Base-by-base conservation (phyloP, 2,329 filamentous ascomycete genomes). In the Bipolaris cookei region DNA sequence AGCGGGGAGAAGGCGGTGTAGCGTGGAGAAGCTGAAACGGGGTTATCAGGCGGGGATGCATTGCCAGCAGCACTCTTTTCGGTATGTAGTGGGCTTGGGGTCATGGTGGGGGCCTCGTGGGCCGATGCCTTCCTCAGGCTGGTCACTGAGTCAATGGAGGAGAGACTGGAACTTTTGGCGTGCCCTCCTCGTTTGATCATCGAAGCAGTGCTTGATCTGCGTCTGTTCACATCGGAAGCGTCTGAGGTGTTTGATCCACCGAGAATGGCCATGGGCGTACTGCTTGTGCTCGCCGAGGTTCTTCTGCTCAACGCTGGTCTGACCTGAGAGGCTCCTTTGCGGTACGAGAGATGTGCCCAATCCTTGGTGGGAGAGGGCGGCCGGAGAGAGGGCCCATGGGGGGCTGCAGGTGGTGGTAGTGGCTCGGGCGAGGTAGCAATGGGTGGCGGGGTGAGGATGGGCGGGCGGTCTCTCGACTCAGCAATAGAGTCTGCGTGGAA, bases 401-500 rank as follows among this genome's bases (percentile, higher is more conserved):
- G 37, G 16, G 57, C 18, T 23, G 39, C 59, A 14, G 50, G 37
- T 51, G 61, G 63, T 51, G 55, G 65, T 30, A 60, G 61, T 54
- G 59, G 58, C 32, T 75, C 74, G 39, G 70, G 67, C 7, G 68
- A 66, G 35, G 67, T 50, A 16, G 70, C 63, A 23, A 67, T 51
- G 7, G 68, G 58, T 14, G 72, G 69, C 39, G 73, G 74, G 10
- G 69, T 73, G n/a, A 68, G 62, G n/a, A 70, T 64, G n/a, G 75
- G 68, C 38, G 70, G 63, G 28, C 56, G 67, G 20, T 42, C 51
- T 72, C 76, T 43, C 75, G 78, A 7, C 82, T 84, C 42, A 41
- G 67, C 67, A 44, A 71, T 65, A 6, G 69, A 74, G 74, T 91
- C 90, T 58, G 88, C 90, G 72, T 92, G 90, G 74, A 92, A 87